phyloP scores from a whole-genome alignment of 108 stramenopile species.

The Cyclotella atomus region DNA sequence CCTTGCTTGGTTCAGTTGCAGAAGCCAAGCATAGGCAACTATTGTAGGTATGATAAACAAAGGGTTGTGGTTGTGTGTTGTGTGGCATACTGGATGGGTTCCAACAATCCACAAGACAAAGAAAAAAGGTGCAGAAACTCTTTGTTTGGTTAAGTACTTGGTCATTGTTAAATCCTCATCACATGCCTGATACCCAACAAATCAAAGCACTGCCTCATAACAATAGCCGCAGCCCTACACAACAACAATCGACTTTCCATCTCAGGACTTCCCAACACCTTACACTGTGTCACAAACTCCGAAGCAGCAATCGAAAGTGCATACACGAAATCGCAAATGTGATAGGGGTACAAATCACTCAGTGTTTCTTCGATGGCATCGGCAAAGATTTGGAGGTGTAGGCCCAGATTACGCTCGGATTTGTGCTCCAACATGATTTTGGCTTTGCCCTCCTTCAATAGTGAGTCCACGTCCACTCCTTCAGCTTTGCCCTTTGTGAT shows the following conservation, averaged over 20 bases:
- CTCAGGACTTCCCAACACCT: slow-evolving; percentile 86
- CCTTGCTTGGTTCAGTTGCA: no score
- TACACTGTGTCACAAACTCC: slow-evolving; percentile 96
- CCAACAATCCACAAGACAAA: no score
- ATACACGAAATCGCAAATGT: slow-evolving; percentile 97
- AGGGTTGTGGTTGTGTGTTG: no score
- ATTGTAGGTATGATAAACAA: no score
- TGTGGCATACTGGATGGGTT: no score
- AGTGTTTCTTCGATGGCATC: slow-evolving; percentile 84
- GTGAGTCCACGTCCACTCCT: slow-evolving; percentile 77
- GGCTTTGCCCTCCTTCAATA: slow-evolving; percentile 55
- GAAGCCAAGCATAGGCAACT: no score
- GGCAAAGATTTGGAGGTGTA: slow-evolving; percentile 85
- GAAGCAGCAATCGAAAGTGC: slow-evolving; percentile 87
- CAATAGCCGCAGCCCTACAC: slow-evolving; percentile 87
- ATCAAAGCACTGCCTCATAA: slow-evolving; percentile 92
- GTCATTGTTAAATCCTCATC: slow-evolving; percentile 69
- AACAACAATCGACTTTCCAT: slow-evolving; percentile 94
- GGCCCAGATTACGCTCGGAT: slow-evolving; percentile 92
- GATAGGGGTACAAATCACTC: slow-evolving; percentile 91
- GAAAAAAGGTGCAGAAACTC: no score
- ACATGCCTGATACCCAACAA: slow-evolving; percentile 87
- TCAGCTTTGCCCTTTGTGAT: slow-evolving; percentile 90
- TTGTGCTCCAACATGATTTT: slow-evolving; percentile 75
- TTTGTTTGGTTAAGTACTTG: no score